Conservation (phyloP, 1,284 basidiomycete genomes). For the Phenoliferia sp. region DNA sequence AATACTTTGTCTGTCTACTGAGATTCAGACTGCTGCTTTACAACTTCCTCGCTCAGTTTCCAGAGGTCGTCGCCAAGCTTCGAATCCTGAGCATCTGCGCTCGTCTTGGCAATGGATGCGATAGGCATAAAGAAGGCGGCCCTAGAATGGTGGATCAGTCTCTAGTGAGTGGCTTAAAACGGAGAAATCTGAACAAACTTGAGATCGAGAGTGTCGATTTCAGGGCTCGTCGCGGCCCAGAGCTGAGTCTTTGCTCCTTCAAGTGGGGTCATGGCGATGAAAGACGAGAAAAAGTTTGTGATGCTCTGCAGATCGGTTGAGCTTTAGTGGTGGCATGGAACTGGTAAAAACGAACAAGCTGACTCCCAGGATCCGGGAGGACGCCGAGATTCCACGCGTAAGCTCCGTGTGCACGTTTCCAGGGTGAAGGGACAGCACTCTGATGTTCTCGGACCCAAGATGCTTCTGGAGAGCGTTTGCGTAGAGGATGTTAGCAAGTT, state of each 20-base stretch:
- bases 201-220: constrained; percentile 32
- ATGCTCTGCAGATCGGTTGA: not conserved
- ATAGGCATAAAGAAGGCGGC: constrained; percentile 38
- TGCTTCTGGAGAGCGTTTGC: constrained; percentile 27
- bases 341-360: not conserved
- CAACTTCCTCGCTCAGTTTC: constrained; percentile 24
- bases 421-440: constrained; percentile 14
- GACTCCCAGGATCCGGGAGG: constrained; percentile 18
- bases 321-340: not conserved
- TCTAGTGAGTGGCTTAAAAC: not conserved
- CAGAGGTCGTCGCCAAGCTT: constrained; percentile 25
- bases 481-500: constrained; percentile 29
- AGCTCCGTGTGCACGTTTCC: constrained; percentile 22
- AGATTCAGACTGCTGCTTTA: no score
- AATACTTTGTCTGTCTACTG: no score
- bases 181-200: constrained; percentile 1
- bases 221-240: constrained; percentile 38
- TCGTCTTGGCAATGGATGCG: constrained; percentile 19
- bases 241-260: constrained; percentile 40
- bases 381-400: constrained; percentile 25
- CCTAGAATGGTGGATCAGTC: constrained; percentile 5
- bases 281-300: not conserved
- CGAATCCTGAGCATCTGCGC: constrained; percentile 14
- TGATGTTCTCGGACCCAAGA: constrained; percentile 22
- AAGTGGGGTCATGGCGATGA: constrained; percentile 21